Base-by-base conservation (phyloP, 2,329 filamentous ascomycete genomes). In the Cercospora sesami region DNA sequence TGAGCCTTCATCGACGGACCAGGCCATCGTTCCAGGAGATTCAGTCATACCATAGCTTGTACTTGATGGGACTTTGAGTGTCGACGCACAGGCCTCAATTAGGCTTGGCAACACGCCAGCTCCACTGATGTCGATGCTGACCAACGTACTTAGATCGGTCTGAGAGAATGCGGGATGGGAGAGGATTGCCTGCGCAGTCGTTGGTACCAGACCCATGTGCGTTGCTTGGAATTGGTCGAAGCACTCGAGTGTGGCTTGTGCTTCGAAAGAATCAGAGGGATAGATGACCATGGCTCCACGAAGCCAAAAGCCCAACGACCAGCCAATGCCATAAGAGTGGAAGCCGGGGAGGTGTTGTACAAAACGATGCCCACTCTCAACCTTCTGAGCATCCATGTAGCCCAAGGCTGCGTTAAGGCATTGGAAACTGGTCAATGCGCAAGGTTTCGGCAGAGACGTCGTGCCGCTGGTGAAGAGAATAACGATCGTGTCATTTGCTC, bases 391-490 rank as follows among this genome's bases (percentile, higher is more conserved):
- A 60, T 75, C 72, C 63, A 69, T 73, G 48, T 73, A 72, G 12
- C 71, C 74, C 23, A 75, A 51, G 1, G 80, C 79, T 7, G 80
- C 75, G 65, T 82, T 83, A 31, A 75, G 69, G 70, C 79, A 78
- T 69, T 74, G 73, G 28, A 73, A 74, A 68, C 75, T 77, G 5
- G 80, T 81, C 68, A 83, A 79, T 14, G 78, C 76, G 66, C 82
- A 84, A 59, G 79, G 82, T 71, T 85, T 85, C 5, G 83, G 82
- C 0, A 79, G 73, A 5, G 81, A 82, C 0, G 82, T 84, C n/a
- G 83, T 85, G 21, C 83, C 83, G 69, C 82, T 84, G 21, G 83
- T 85, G 73, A 85, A 84, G 33, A 84, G 75, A 59, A 85, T 79
- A 51, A 83, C 75, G 5, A 79, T 79, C 6, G 73, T 77, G 60